Base-by-base conservation (phyloP, 768 basidiomycete species). In the Leucocoprinus birnbaumii region DNA sequence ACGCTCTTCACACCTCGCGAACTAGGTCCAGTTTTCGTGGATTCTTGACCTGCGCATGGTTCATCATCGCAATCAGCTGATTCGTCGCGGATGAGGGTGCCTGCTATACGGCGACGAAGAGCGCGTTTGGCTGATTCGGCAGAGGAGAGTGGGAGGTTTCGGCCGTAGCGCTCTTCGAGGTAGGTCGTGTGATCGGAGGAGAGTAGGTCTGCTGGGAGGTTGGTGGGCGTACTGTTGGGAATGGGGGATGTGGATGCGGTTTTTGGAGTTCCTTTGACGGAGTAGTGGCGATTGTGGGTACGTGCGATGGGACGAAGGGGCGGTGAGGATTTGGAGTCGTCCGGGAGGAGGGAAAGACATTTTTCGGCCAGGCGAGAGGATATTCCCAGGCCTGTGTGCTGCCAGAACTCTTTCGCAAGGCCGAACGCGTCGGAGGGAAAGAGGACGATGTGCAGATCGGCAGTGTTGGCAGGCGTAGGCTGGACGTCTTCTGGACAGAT, bases 131-230 rank as follows among this genome's bases (percentile, higher is more conserved):
- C 94, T n/a, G 83, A 77, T 0, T 80, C 73, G 0, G 89, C 90
- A 3, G 84, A 82, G 14, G 80, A 73, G 1, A 87, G 65, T 11
- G 94, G 90, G 18, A 96, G 72, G 65, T 96, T 98, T 5, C 95
- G 83, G 0, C 94, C 95, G 60, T 97, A 98, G 13, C 95, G 85
- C 69, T 98, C 94, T 68, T 98, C 96, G 22, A 98, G 77, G 68
- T 95, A 98, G 4, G 78, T 76, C 1, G 73, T 70, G 50, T 90
- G 83, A 60, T 93, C 93, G 18, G 73, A 66, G 48, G 75, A 79
- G 48, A 91, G 68, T 7, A 70, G 67, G 34, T 92, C 89, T 3
- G 58, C 56, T 16, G 46, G 50, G 43, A 48, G 34, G n/a, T n/a
- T 10, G 50, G 47, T 14, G 46, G 9, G 25, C 38, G 9, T 25